A percentile compares a stretch with the other conserved stretches of the same genome.
These are phyloP conservation scores for Sphaerulina vaccinii DNA, from an alignment of 2,329 filamentous ascomycete genomes.

Conservation along the genomic window DNA sequence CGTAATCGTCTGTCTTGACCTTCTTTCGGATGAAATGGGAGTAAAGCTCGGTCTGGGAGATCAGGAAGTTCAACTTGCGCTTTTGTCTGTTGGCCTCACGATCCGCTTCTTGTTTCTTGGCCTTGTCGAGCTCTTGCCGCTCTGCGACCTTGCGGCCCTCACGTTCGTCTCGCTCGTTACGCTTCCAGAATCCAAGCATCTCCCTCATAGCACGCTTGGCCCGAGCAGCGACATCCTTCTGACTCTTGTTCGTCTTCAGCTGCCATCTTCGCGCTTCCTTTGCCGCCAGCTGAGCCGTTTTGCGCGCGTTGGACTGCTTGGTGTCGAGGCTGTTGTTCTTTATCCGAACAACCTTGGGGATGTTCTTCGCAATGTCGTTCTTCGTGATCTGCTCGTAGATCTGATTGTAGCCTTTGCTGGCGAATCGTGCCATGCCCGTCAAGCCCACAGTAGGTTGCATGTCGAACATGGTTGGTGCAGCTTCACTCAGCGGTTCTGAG, in stretches of 20 bases:
- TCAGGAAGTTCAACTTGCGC: conserved; percentile 98
- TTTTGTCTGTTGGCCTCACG: conserved; percentile 96
- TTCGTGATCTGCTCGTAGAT: conserved; percentile 98
- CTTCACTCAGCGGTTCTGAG: conserved; percentile 59
- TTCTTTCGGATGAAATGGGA: conserved; percentile 99
- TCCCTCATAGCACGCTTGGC: conserved; percentile 98
- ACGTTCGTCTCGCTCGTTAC: conserved; percentile 95
- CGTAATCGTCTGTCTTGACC: conserved; percentile 95
- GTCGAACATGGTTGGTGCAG: conserved; percentile 31
- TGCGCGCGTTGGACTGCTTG: conserved; percentile 93
- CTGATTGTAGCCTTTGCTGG: conserved; percentile 73
- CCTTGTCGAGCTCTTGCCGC: conserved; percentile 92
- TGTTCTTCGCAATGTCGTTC: conserved; percentile 79
- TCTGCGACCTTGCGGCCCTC: conserved; percentile 92
- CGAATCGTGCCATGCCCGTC: conserved; percentile 37
- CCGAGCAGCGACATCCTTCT: conserved; percentile 93
- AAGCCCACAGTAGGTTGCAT: conserved; percentile 34
- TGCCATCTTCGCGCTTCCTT: conserved; percentile 99
- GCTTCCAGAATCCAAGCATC: conserved; percentile 99
- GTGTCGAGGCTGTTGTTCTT: conserved; percentile 81
- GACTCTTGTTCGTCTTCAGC: conserved; percentile 94
- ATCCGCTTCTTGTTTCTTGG: conserved; percentile 93
- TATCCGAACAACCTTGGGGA: conserved; percentile 86
- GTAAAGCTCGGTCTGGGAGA: conserved; percentile 97
- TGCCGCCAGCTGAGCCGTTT: conserved; percentile 92